These are phyloP conservation scores for Barnettozyma populi DNA, from an alignment of 805 yeast species.

Conservation along the genomic window DNA sequence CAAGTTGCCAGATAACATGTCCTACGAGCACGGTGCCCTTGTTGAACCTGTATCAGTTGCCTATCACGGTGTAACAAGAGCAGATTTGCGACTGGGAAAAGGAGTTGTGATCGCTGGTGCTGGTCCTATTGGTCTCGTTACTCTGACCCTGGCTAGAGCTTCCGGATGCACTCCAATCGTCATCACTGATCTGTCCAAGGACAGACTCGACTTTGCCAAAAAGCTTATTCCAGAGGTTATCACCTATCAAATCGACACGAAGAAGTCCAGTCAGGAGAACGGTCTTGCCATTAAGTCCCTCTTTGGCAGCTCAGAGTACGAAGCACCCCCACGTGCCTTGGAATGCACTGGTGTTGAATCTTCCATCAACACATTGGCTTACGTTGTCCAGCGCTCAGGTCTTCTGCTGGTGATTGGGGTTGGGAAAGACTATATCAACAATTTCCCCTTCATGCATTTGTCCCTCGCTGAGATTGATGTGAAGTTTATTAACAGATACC, in stretches of 20 bases:
- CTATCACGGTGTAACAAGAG: slow-evolving; percentile 44
- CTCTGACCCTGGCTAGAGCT: slow-evolving; percentile 43
- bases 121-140: slow-evolving; percentile 53
- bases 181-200: slow-evolving; percentile 42
- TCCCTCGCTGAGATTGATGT: slow-evolving; percentile 48
- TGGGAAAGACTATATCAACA: slow-evolving; percentile 40
- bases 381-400: slow-evolving; percentile 43
- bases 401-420: slow-evolving; percentile 45
- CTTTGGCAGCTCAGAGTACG: slow-evolving; percentile 32
- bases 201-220: slow-evolving; percentile 43
- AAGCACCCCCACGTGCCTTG: slow-evolving; percentile 38
- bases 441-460: slow-evolving; percentile 50
- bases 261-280: slow-evolving; percentile 30
- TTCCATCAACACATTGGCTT: slow-evolving; percentile 42
- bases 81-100: slow-evolving; percentile 43
- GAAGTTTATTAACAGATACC: slow-evolving; percentile 48
- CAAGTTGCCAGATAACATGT: slow-evolving; percentile 37
- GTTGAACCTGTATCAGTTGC: slow-evolving; percentile 53
- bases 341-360: slow-evolving; percentile 54
- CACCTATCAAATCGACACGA: slow-evolving; percentile 37
- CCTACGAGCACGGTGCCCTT: slow-evolving; percentile 49
- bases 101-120: slow-evolving; percentile 48
- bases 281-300: slow-evolving; percentile 33
- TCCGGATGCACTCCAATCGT: slow-evolving; percentile 49
- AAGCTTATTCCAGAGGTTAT: slow-evolving; percentile 40